Evolutionary conservation across 1,139 yeast genomes (phyloP).

Genomic region (Geotrichum carabidarum): DNA sequence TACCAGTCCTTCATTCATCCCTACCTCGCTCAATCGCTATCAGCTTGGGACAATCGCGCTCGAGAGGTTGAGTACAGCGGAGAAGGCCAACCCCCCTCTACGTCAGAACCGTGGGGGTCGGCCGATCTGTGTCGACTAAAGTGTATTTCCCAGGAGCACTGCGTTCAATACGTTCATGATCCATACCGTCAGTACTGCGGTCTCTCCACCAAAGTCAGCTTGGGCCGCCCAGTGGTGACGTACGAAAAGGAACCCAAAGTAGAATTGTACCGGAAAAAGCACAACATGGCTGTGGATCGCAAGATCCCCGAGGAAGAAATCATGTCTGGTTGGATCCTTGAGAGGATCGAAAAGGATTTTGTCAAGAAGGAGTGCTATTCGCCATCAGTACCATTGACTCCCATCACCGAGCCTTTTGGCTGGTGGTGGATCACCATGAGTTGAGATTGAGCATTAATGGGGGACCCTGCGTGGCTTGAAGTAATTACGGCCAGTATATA

Average conservation of each 20-base stretch:
- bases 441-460: no score
- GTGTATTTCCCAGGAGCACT: conserved; percentile 26
- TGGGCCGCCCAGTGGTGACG: conserved; percentile 17
- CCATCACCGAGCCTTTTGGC: conserved; percentile 9
- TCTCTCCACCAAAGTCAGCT: conserved; percentile 15
- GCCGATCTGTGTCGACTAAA: conserved; percentile 26
- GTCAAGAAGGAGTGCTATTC: background rate
- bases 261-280: background rate
- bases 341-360: conserved; percentile 5
- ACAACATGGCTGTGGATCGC: conserved; percentile 1
- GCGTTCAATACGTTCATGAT: conserved; percentile 30
- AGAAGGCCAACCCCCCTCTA: conserved; percentile 17
- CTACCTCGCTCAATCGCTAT: conserved; percentile 26
- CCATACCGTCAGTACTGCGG: conserved; percentile 24
- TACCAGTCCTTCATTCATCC: conserved; percentile 37
- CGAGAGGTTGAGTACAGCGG: conserved; percentile 17
- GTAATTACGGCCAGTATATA: background rate
- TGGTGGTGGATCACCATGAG: conserved; percentile 16
- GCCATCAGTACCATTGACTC: no score
- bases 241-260: conserved; percentile 7
- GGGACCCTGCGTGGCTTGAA: background rate
- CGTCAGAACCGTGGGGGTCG: conserved; percentile 23
- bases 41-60: conserved; percentile 32
- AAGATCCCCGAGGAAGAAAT: conserved; percentile 14
- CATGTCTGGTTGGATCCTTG: conserved; percentile 17